Base-by-base conservation (phyloP, 2,329 filamentous ascomycete species). In the Venturia pyrina region DNA sequence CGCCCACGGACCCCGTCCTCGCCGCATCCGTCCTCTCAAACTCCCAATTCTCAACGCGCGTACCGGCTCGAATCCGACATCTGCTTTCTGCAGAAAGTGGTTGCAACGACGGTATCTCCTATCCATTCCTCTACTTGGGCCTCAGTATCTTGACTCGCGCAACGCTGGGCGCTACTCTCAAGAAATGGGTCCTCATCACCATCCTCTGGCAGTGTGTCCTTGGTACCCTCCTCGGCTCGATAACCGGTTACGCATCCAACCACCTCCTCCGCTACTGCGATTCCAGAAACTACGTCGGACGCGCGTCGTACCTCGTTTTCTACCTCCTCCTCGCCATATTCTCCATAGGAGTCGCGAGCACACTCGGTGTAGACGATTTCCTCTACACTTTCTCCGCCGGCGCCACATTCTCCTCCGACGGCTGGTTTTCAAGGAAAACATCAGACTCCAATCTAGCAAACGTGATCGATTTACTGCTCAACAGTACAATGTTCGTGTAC, bases 1-100 rank as follows among this genome's bases (percentile, higher is more conserved):
- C 83, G 0, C 83, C 82, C 1, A 85, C 83, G 0, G 83, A 85
- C 72, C 82, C 83, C 0, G 82, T 85, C 0, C 74, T 85, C 15
- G 81, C 83, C 1, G 80, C 83, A 3, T 80, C 77, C 28, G 82
- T 85, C 1, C 74, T 85, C 15, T 78, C 78, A 1, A 82, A 83
- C 69, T 81, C 79, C 40, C 80, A 78, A 62, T 85, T 85, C 74
- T 82, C 79, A 65, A 75, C 75, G 0, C 71, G 83, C 17, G 78
- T 85, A 0, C 83, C 83, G 0, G 79, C 77, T 66, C 76, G 82
- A 5, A 72, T 85, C 56, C 79, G 79, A 53, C 76, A 84, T 69
- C 72, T 85, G 61, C 74, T 85, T 11, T 78, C 78, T 21, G 82
- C 83, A 0, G 83, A 85, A 69, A 81, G 78, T 53, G 83, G 81